Conservation (phyloP, 768 basidiomycete genomes). For the Russula sp. region DNA sequence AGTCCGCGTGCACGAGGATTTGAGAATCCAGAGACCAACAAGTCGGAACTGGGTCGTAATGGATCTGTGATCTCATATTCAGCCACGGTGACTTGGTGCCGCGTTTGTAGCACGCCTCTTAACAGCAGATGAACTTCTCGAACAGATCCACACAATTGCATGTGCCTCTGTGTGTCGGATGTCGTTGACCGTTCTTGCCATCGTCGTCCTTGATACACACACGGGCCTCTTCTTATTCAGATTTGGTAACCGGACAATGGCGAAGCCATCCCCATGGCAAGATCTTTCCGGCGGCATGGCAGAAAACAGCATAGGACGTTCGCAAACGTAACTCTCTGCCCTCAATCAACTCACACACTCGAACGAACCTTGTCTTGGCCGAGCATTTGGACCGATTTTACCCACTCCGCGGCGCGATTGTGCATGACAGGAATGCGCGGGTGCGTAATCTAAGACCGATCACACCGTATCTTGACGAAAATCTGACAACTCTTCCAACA, state of each 20-base stretch:
- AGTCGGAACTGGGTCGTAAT: not conserved
- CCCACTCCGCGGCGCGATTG: slow-evolving; percentile 17
- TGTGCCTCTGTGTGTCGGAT: not conserved
- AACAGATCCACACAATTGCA: slow-evolving; percentile 14
- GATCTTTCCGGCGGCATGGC: slow-evolving; percentile 13
- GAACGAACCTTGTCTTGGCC: not conserved
- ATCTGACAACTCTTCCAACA: slow-evolving; percentile 8
- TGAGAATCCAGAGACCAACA: slow-evolving; percentile 13
- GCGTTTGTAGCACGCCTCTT: slow-evolving; percentile 21
- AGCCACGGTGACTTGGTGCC: slow-evolving; percentile 22
- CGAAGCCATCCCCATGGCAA: slow-evolving; percentile 9
- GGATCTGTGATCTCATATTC: slow-evolving; percentile 18
- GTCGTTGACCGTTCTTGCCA: not conserved
- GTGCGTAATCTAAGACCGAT: slow-evolving; percentile 16
- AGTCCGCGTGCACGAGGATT: slow-evolving; percentile 15
- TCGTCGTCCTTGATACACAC: not conserved
- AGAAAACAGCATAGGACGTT: not conserved
- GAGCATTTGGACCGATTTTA: slow-evolving; percentile 7
- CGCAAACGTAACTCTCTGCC: too few relatives aligned
- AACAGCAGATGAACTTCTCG: slow-evolving; percentile 21
- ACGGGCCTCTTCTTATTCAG: slow-evolving; percentile 1
- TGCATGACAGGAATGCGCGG: not conserved
- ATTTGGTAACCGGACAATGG: slow-evolving; percentile 21
- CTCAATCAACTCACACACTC: too few relatives aligned
- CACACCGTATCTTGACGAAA: slow-evolving; percentile 21